phyloP scores from a whole-genome alignment of 1,139 yeast species.

The Pichia inconspicua region DNA sequence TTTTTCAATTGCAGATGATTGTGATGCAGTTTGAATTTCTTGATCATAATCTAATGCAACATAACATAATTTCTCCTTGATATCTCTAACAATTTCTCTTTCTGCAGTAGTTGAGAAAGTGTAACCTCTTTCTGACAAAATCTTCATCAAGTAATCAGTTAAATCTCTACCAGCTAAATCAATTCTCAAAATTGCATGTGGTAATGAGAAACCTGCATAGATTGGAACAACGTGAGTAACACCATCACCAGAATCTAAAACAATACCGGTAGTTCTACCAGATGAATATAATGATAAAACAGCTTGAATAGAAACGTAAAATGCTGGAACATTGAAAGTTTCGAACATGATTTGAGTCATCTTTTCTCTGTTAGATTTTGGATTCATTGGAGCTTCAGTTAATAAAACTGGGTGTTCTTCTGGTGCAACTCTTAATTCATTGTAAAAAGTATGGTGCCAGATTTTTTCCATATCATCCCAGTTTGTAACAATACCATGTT shows the following conservation, averaged over 20 bases:
- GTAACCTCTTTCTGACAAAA: constrained; percentile 97
- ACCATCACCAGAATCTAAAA: constrained; percentile 99
- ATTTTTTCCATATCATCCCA: constrained; percentile 89
- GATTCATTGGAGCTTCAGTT: constrained; percentile 98
- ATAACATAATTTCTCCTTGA: constrained; percentile 96
- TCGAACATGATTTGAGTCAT: constrained; percentile 98
- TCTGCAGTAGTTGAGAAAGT: constrained; percentile 98
- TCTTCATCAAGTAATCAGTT: constrained; percentile 98
- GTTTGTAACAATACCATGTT: constrained; percentile 99
- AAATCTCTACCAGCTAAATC: constrained; percentile 99
- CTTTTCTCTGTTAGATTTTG: constrained; percentile 98
- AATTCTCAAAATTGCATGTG: constrained; percentile 97
- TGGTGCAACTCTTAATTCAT: constrained; percentile 74
- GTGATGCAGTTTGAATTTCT: constrained; percentile 97
- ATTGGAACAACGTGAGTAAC: constrained; percentile 99
- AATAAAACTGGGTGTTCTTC: constrained; percentile 66
- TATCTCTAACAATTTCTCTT: constrained; percentile 99
- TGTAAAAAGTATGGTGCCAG: constrained; percentile 37
- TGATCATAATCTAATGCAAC: constrained; percentile 60
- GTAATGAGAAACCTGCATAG: constrained; percentile 98
- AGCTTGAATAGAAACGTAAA: constrained; percentile 98
- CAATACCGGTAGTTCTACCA: constrained; percentile 99
- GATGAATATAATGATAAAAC: constrained; percentile 96
- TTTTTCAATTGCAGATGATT: constrained; percentile 96
- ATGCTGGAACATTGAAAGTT: constrained; percentile 98